A percentile compares a stretch with the other conserved stretches of the same genome.
Evolutionary conservation across 768 basidiomycete genomes (phyloP).

Genomic region (Panaeolus papilionaceus): DNA sequence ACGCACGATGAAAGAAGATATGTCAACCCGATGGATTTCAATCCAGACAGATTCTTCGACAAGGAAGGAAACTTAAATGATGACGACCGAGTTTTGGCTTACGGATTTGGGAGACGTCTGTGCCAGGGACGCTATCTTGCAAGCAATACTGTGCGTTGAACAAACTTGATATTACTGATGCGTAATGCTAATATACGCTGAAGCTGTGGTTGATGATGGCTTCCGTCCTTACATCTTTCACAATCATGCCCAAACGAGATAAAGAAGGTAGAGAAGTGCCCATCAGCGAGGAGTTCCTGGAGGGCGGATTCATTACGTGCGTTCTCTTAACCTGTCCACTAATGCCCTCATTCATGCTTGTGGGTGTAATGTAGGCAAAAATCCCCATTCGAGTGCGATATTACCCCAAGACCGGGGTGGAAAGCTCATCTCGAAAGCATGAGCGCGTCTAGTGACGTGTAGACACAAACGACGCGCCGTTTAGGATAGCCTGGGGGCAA

Average conservation of each 20-base stretch:
- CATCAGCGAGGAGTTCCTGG: slow-evolving; percentile 18
- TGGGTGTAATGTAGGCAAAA: slow-evolving; percentile 21
- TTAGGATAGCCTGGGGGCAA: no score
- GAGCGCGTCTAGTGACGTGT: no score
- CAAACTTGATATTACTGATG: background rate
- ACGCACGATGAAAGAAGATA: slow-evolving; percentile 31
- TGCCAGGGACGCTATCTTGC: slow-evolving; percentile 15
- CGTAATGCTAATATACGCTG: background rate
- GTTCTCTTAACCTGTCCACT: background rate
- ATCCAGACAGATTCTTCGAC: slow-evolving; percentile 34
- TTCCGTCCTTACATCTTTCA: slow-evolving; percentile 18
- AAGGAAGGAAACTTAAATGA: slow-evolving; percentile 12
- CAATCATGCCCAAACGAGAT: slow-evolving; percentile 16
- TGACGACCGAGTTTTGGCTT: background rate
- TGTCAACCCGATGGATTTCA: slow-evolving; percentile 30
- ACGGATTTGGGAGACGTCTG: slow-evolving; percentile 25
- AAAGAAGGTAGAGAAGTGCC: slow-evolving; percentile 22
- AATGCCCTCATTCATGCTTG: background rate
- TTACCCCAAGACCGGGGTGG: background rate
- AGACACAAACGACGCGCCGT: no score
- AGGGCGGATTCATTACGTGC: slow-evolving; percentile 11
- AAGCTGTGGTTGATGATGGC: slow-evolving; percentile 19
- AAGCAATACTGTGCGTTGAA: background rate
- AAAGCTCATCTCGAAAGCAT: background rate
- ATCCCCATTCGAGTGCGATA: slow-evolving; percentile 27